Conservation (phyloP, 2,329 filamentous ascomycete genomes). For the Penicillium sp. region DNA sequence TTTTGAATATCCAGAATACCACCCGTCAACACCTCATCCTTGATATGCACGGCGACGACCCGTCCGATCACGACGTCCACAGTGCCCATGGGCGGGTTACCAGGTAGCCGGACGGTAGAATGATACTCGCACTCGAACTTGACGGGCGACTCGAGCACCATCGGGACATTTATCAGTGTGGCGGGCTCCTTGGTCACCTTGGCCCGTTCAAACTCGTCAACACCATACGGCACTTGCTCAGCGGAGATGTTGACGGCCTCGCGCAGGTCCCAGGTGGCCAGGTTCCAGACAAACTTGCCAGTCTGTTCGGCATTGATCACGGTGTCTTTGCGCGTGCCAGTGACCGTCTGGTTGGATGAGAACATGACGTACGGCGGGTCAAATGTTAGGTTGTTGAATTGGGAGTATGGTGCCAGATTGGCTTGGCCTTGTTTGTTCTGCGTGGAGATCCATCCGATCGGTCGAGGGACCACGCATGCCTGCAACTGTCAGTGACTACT, state of each 20-base stretch:
- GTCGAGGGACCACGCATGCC: slow-evolving; percentile 60
- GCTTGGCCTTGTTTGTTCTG: slow-evolving; percentile 49
- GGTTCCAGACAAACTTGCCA: slow-evolving; percentile 61
- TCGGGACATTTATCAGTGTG: slow-evolving; percentile 47
- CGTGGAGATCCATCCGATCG: slow-evolving; percentile 66
- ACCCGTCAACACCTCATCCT: slow-evolving; percentile 56
- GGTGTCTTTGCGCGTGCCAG: slow-evolving; percentile 56
- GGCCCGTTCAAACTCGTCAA: slow-evolving; percentile 59
- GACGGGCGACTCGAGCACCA: slow-evolving; percentile 58
- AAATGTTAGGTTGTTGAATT: slow-evolving; percentile 66
- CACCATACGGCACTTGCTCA: slow-evolving; percentile 51
- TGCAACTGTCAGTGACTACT: slow-evolving; percentile 49
- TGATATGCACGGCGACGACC: slow-evolving; percentile 61
- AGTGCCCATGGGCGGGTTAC: slow-evolving; percentile 59
- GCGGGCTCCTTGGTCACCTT: slow-evolving; percentile 53
- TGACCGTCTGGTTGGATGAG: slow-evolving; percentile 57
- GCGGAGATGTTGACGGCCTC: slow-evolving; percentile 59
- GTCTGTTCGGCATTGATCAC: slow-evolving; percentile 59
- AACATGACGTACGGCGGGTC: slow-evolving; percentile 67
- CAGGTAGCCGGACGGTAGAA: slow-evolving; percentile 57
- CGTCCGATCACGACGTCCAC: slow-evolving; percentile 61
- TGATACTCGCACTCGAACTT: slow-evolving; percentile 63
- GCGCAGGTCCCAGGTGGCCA: slow-evolving; percentile 60
- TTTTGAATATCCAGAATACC: slow-evolving; percentile 59
- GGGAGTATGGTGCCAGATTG: slow-evolving; percentile 63